phyloP scores from a whole-genome alignment of 2,329 filamentous ascomycete species.

The Orbilia blumenaviensis region DNA sequence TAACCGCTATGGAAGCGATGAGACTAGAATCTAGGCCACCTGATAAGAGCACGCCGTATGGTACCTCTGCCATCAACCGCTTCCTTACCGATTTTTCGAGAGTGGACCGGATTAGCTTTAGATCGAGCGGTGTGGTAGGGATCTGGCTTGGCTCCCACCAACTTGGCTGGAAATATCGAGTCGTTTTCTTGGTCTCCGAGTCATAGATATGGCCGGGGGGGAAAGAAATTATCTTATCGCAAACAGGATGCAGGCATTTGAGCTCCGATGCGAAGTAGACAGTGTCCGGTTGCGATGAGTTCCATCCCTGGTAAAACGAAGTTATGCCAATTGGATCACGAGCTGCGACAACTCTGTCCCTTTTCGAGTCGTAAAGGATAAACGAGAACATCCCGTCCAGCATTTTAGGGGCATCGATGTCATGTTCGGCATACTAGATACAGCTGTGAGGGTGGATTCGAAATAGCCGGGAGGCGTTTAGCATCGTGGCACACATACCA shows the following conservation, averaged over 20 bases:
- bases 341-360: constrained; percentile 90
- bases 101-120: constrained; percentile 79
- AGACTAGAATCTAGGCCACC: constrained; percentile 95
- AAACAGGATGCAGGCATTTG: constrained; percentile 90
- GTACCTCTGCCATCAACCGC: constrained; percentile 97
- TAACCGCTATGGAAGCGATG: constrained; percentile 92
- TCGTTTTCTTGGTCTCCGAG: constrained; percentile 85
- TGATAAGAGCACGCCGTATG: constrained; percentile 93
- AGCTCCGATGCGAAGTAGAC: constrained; percentile 97
- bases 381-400: constrained; percentile 99
- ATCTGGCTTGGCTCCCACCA: constrained; percentile 89
- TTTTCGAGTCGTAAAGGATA: constrained; percentile 94
- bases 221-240: constrained; percentile 93
- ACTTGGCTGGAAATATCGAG: constrained; percentile 86
- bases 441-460: neutral
- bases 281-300: constrained; percentile 80
- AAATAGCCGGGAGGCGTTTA: neutral
- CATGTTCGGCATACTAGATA: constrained; percentile 87
- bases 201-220: constrained; percentile 96
- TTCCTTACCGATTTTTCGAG: constrained; percentile 94
- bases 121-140: constrained; percentile 81
- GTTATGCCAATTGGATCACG: constrained; percentile 97
- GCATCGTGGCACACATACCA: constrained; percentile 69
- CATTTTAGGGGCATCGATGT: constrained; percentile 87
- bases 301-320: constrained; percentile 95